A percentile compares a stretch with the other conserved stretches of the same genome.
phyloP scores from a whole-genome alignment of 2,329 filamentous ascomycete species.

The Trichoderma sp. region DNA sequence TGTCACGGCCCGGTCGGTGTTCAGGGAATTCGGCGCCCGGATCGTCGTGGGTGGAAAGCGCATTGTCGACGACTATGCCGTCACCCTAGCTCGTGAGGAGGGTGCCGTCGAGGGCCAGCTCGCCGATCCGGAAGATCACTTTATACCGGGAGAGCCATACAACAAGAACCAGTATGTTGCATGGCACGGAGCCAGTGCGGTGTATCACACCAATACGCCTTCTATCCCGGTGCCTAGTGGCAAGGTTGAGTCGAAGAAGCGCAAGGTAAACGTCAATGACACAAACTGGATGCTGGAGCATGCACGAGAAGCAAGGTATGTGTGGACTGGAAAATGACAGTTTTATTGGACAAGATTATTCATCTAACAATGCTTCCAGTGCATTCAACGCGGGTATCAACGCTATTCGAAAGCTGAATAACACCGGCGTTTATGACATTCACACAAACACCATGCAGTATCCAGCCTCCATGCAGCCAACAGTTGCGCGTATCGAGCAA shows the following conservation, averaged over 20 bases:
- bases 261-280: slow-evolving; percentile 84
- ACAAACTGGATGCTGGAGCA: slow-evolving; percentile 98
- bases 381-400: slow-evolving; percentile 80
- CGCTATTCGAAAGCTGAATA: slow-evolving; percentile 66
- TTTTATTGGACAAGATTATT: not conserved
- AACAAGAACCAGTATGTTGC: slow-evolving; percentile 99
- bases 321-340: slow-evolving; percentile 25
- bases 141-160: slow-evolving; percentile 80
- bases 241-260: slow-evolving; percentile 80
- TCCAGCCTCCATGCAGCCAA: slow-evolving; percentile 85
- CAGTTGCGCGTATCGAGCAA: slow-evolving; percentile 79
- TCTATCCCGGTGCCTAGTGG: slow-evolving; percentile 73
- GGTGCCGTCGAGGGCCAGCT: slow-evolving; percentile 86
- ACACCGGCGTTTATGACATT: slow-evolving; percentile 82
- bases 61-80: slow-evolving; percentile 88
- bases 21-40: slow-evolving; percentile 90
- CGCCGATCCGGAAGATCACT: slow-evolving; percentile 83
- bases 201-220: slow-evolving; percentile 84
- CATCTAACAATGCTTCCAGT: slow-evolving; percentile 48
- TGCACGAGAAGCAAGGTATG: slow-evolving; percentile 82
- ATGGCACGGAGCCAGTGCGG: slow-evolving; percentile 94
- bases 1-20: slow-evolving; percentile 93
- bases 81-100: slow-evolving; percentile 69
- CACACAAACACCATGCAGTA: slow-evolving; percentile 93
- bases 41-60: slow-evolving; percentile 90